phyloP scores from a whole-genome alignment of 805 yeast genomes.

The Ogataea saltuana region DNA sequence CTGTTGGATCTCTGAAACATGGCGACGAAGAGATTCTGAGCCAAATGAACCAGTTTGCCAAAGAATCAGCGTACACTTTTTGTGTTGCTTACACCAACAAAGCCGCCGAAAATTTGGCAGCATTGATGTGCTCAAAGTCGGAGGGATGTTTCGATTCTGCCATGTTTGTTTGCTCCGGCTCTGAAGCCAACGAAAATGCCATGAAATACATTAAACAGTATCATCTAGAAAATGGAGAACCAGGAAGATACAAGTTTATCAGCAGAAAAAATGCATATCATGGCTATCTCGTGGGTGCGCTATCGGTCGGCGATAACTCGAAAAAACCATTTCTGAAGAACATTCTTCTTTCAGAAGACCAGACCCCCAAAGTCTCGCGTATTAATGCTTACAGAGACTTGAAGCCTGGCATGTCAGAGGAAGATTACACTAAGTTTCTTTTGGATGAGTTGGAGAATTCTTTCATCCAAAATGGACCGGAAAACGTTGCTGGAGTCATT shows the following conservation, averaged over 20 bases:
- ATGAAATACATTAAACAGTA: constrained; percentile 60
- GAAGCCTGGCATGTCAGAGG: constrained; percentile 39
- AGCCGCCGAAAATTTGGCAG: constrained; percentile 42
- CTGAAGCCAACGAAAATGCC: constrained; percentile 80
- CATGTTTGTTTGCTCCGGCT: constrained; percentile 61
- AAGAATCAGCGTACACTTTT: constrained; percentile 41
- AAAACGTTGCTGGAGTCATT: constrained; percentile 43
- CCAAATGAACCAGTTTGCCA: constrained; percentile 26
- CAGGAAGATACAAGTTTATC: constrained; percentile 40
- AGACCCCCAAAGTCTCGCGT: constrained; percentile 33
- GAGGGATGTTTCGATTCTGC: constrained; percentile 38
- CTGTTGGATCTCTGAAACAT: constrained; percentile 47
- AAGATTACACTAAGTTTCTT: constrained; percentile 39
- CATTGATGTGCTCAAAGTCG: constrained; percentile 42
- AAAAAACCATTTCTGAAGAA: constrained; percentile 37
- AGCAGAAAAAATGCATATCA: constrained; percentile 46
- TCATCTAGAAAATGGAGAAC: constrained; percentile 42
- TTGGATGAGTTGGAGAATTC: constrained; percentile 42
- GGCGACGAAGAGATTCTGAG: constrained; percentile 37
- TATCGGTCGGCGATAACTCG: constrained; percentile 40
- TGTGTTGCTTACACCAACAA: constrained; percentile 34
- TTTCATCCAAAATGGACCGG: constrained; percentile 42
- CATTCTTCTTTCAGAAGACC: constrained; percentile 24
- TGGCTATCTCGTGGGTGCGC: constrained; percentile 47
- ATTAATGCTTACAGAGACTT: constrained; percentile 38